Percentiles rank a stretch among this genome's conserved stretches.
Conservation (phyloP, 2,329 filamentous ascomycete genomes). For the Fusarium denticulatum region DNA sequence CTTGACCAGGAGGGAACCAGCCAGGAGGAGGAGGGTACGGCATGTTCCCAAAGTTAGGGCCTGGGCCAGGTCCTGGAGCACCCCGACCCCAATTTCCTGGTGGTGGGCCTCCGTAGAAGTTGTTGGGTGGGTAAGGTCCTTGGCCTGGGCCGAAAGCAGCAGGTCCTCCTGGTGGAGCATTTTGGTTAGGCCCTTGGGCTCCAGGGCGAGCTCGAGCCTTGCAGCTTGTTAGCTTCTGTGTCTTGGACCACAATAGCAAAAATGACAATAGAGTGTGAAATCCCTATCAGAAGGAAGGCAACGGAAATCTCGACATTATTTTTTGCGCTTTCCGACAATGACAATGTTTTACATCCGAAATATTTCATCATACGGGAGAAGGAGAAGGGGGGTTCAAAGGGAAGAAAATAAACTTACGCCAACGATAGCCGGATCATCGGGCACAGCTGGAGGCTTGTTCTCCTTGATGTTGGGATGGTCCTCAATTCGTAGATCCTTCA, state of each 20-base stretch:
- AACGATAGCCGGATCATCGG: conserved; percentile 95
- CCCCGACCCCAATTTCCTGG: conserved; percentile 65
- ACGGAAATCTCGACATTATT: conserved; percentile 98
- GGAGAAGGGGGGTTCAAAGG: conserved; percentile 1
- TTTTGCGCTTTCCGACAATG: conserved; percentile 89
- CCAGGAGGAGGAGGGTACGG: conserved; percentile 80
- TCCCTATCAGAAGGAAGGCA: conserved; percentile 98
- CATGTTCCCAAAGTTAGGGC: conserved; percentile 76
- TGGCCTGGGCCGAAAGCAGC: conserved; percentile 56
- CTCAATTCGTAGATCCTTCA: conserved; percentile 96
- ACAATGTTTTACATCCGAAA: conserved; percentile 93
- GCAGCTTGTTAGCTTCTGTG: conserved; percentile 39
- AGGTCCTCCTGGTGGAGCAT: conserved; percentile 49
- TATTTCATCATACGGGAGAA: conserved; percentile 82
- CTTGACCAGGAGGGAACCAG: conserved; percentile 82
- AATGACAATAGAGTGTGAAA: conserved; percentile 8
- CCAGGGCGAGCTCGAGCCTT: conserved; percentile 55
- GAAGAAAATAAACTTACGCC: conserved; percentile 79
- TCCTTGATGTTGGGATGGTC: conserved; percentile 80
- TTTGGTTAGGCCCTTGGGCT: conserved; percentile 47
- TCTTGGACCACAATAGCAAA: conserved; percentile 41
- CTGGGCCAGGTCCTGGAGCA: conserved; percentile 63
- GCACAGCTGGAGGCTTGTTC: conserved; percentile 79
- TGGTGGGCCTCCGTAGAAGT: conserved; percentile 61
- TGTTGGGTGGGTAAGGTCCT: conserved; percentile 57